phyloP scores from a whole-genome alignment of 305 asterid genomes.

The Rubia balearica region DNA sequence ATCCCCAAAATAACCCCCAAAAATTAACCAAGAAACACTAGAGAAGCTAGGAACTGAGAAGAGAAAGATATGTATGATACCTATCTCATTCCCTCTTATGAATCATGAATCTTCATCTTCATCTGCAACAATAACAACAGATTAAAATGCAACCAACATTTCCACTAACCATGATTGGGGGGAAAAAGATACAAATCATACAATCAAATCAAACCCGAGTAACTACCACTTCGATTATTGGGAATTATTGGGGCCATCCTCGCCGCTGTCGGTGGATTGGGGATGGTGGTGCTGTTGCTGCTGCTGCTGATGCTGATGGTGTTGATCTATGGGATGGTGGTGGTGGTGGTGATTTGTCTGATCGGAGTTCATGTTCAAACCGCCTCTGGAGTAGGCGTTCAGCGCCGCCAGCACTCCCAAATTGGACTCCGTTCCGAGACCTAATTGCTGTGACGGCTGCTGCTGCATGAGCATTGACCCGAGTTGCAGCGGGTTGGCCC shows the following conservation, averaged over 20 bases:
- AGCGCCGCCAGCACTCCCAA: slow-evolving; percentile 67
- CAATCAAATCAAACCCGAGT: too few relatives aligned
- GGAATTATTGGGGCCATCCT: slow-evolving; percentile 52
- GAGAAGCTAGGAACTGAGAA: slow-evolving; percentile 15
- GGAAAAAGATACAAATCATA: too few relatives aligned
- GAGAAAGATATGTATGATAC: slow-evolving; percentile 27
- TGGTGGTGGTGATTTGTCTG: slow-evolving; percentile 34
- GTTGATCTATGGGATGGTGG: slow-evolving; percentile 39
- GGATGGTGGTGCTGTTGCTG: slow-evolving; percentile 20
- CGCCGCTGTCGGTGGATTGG: slow-evolving; percentile 48
- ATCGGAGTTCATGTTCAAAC: slow-evolving; percentile 52
- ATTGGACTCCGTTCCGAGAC: slow-evolving; percentile 55
- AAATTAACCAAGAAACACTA: slow-evolving; percentile 15
- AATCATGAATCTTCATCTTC: slow-evolving; percentile 1
- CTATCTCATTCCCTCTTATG: slow-evolving; percentile 27
- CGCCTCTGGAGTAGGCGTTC: slow-evolving; percentile 49
- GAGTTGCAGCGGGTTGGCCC: slow-evolving; percentile 40
- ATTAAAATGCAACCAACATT: background rate
- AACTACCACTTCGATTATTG: slow-evolving; percentile 23
- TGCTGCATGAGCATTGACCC: slow-evolving; percentile 55
- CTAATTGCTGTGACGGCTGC: slow-evolving; percentile 32
- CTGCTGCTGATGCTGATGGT: slow-evolving; percentile 20
- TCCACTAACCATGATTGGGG: background rate
- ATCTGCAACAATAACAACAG: background rate
- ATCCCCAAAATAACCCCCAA: slow-evolving; percentile 18